Conservation (phyloP, 2,329 filamentous ascomycete genomes). For the Alternaria panax region DNA sequence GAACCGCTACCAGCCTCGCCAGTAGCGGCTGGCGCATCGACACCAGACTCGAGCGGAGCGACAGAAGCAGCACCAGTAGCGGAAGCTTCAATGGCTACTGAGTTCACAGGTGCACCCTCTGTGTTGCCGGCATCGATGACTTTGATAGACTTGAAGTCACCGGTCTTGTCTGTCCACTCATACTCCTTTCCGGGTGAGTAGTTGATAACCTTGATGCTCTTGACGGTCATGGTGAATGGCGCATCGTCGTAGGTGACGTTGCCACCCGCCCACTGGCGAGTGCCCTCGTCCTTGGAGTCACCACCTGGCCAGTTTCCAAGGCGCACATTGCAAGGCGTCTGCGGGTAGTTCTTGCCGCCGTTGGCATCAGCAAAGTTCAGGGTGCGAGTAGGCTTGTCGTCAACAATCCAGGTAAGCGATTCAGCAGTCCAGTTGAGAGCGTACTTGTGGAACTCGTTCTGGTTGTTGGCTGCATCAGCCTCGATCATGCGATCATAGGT, state of each 20-base stretch:
- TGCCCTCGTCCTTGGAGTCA: conserved; percentile 61
- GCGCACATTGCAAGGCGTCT: conserved; percentile 72
- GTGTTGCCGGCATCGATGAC: conserved; percentile 47
- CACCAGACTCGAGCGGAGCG: conserved; percentile 33
- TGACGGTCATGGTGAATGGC: conserved; percentile 62
- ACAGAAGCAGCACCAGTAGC: conserved; percentile 35
- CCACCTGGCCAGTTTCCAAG: conserved; percentile 60
- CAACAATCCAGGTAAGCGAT: conserved; percentile 72
- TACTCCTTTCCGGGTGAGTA: conserved; percentile 61
- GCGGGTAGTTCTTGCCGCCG: conserved; percentile 71
- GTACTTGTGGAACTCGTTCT: conserved; percentile 70
- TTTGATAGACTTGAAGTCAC: conserved; percentile 59
- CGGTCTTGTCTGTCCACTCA: conserved; percentile 58
- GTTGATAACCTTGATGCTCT: conserved; percentile 60
- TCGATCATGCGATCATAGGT: conserved; percentile 74
- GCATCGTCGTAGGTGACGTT: conserved; percentile 55
- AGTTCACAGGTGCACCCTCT: conserved; percentile 42
- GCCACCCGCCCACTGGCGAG: conserved; percentile 73
- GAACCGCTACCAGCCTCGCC: conserved; percentile 5
- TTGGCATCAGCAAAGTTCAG: conserved; percentile 65
- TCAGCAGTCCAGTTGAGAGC: conserved; percentile 76
- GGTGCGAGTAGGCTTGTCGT: conserved; percentile 70
- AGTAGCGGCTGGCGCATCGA: conserved; percentile 32
- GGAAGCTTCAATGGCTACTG: conserved; percentile 29
- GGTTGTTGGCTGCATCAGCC: conserved; percentile 64